Conservation (phyloP, 768 basidiomycete genomes). For the Russula abietina region DNA sequence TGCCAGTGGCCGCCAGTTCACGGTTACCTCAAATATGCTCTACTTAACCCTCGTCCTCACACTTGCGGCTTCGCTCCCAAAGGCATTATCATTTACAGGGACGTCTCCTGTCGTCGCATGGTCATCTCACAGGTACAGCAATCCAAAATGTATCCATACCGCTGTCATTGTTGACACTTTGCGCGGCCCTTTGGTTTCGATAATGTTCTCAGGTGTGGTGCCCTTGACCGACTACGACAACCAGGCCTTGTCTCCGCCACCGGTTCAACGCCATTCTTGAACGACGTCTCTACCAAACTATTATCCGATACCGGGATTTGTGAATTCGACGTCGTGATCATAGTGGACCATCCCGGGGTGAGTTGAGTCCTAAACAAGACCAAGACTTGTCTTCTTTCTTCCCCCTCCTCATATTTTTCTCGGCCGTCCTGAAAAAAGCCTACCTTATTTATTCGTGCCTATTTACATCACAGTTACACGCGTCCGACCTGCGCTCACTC, state of each 20-base stretch:
- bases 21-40: constrained; percentile 36
- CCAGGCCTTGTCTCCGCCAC: background rate
- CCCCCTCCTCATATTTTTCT: background rate
- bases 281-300: constrained; percentile 40
- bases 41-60: constrained; percentile 38
- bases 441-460: background rate
- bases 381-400: too few species aligned
- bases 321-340: constrained; percentile 55
- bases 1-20: background rate
- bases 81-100: constrained; percentile 52
- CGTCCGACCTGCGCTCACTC: constrained; percentile 66
- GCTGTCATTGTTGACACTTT: background rate
- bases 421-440: background rate
- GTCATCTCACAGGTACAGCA: constrained; percentile 56
- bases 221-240: constrained; percentile 34
- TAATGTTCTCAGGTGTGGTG: constrained; percentile 38
- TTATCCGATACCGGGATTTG: constrained; percentile 47
- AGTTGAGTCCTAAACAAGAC: too few species aligned
- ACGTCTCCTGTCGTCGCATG: constrained; percentile 64
- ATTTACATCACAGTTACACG: constrained; percentile 53
- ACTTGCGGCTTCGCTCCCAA: constrained; percentile 38
- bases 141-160: background rate
- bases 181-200: background rate
- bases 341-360: constrained; percentile 71
- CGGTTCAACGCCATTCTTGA: constrained; percentile 18